phyloP scores from a whole-genome alignment of 768 basidiomycete genomes.

The Mycena epipterygia region DNA sequence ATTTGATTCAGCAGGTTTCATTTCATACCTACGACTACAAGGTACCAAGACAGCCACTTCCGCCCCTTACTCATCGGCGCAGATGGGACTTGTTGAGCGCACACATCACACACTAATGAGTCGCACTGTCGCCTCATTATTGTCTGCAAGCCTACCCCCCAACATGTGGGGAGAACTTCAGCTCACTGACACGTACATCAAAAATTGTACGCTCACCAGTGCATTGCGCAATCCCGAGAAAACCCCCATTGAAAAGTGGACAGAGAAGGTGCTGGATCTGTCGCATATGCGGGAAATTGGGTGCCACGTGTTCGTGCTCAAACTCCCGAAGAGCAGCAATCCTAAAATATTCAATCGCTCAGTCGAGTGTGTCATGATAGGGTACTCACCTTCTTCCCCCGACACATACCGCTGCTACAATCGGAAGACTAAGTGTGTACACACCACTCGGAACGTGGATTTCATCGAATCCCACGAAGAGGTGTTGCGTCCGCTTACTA shows the following conservation, averaged over 20 bases:
- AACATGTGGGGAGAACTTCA: too few species aligned
- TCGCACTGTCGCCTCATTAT: too few species aligned
- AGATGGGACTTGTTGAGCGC: too few species aligned
- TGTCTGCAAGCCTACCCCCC: too few species aligned
- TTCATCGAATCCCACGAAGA: slow-evolving; percentile 1
- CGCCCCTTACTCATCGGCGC: too few species aligned
- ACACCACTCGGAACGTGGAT: not conserved
- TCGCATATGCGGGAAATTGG: slow-evolving; percentile 2
- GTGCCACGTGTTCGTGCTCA: not conserved
- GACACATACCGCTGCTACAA: slow-evolving; percentile 1
- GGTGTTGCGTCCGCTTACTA: not conserved
- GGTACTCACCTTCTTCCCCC: not conserved
- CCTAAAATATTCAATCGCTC: slow-evolving; percentile 8
- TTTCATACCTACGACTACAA: too few species aligned
- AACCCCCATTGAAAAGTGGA: too few species aligned
- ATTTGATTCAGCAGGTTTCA: too few species aligned
- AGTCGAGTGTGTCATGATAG: slow-evolving; percentile 12
- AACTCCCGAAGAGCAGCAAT: not conserved
- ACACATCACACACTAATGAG: too few species aligned
- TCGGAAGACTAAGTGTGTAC: not conserved
- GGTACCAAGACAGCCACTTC: too few species aligned
- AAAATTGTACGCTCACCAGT: slow-evolving; percentile 24
- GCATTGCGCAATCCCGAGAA: not conserved
- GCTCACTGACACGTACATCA: slow-evolving; percentile 2
- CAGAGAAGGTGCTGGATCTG: too few species aligned